Percentiles rank a stretch among this genome's conserved stretches.
Conservation (phyloP, 805 yeast genomes). For the Ogataea trehaloabstinens region DNA sequence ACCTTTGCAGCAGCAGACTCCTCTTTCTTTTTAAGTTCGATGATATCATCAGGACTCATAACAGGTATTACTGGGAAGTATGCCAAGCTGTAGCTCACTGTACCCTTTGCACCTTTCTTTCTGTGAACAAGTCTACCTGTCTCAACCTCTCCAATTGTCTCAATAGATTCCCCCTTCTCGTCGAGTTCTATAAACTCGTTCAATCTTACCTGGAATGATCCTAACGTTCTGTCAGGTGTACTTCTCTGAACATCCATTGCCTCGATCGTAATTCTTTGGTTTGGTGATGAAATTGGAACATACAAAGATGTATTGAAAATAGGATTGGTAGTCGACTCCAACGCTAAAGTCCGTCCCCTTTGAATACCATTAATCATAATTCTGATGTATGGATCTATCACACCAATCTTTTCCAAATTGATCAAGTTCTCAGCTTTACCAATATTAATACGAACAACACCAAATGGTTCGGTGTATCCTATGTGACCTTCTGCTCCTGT, state of each 20-base stretch:
- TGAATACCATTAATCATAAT: slow-evolving; percentile 73
- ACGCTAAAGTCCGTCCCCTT: slow-evolving; percentile 72
- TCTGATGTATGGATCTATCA: slow-evolving; percentile 88
- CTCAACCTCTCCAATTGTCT: slow-evolving; percentile 55
- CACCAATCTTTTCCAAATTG: slow-evolving; percentile 86
- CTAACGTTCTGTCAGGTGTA: slow-evolving; percentile 83
- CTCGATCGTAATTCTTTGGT: slow-evolving; percentile 80
- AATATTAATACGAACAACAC: slow-evolving; percentile 76
- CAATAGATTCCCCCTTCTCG: slow-evolving; percentile 61
- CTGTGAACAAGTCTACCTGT: slow-evolving; percentile 59
- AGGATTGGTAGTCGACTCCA: slow-evolving; percentile 70
- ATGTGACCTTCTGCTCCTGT: slow-evolving; percentile 64
- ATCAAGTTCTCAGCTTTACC: slow-evolving; percentile 70
- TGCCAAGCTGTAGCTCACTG: slow-evolving; percentile 65
- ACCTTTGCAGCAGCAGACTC: slow-evolving; percentile 25
- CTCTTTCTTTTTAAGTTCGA: slow-evolving; percentile 41
- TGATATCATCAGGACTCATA: slow-evolving; percentile 69
- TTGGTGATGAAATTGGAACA: slow-evolving; percentile 77
- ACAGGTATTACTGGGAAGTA: slow-evolving; percentile 85
- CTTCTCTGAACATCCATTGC: slow-evolving; percentile 86
- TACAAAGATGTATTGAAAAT: slow-evolving; percentile 82
- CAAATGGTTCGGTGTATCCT: slow-evolving; percentile 93
- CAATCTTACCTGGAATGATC: slow-evolving; percentile 71
- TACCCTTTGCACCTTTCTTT: slow-evolving; percentile 83
- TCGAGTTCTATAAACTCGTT: slow-evolving; percentile 65